These are phyloP conservation scores for Penicillium digitatum DNA, from an alignment of 2,329 filamentous ascomycete species.

Conservation along the genomic window DNA sequence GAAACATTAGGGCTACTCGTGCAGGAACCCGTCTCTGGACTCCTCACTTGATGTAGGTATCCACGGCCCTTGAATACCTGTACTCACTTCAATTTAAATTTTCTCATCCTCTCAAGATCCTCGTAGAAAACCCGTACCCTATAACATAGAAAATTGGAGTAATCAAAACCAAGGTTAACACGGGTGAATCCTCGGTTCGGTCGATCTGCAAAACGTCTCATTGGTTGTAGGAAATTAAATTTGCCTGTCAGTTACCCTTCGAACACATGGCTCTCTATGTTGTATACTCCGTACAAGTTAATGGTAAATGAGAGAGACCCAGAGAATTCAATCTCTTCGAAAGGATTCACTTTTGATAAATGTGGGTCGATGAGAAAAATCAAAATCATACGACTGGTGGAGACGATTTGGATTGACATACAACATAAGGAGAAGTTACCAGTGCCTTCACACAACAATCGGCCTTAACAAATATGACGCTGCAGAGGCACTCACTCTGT, in stretches of 20 bases:
- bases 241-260: background rate
- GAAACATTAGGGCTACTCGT: constrained; percentile 5
- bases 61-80: background rate
- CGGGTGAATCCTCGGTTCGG: constrained; percentile 11
- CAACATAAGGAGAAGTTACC: background rate
- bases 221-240: constrained; percentile 7
- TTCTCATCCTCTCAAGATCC: too few species aligned
- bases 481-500: background rate
- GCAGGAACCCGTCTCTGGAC: constrained; percentile 5
- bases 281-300: too few species aligned
- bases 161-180: constrained; percentile 5
- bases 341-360: background rate
- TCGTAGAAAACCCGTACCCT: background rate
- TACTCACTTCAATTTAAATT: background rate
- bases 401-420: too few species aligned
- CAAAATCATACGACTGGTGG: constrained; percentile 3
- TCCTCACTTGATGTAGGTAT: constrained; percentile 1
- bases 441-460: background rate
- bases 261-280: background rate
- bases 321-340: background rate
- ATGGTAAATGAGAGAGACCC: background rate
- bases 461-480: background rate
- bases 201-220: constrained; percentile 3
- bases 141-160: background rate
- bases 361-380: background rate